These are phyloP conservation scores for Termitomyces sp. DNA, from an alignment of 1,284 basidiomycete genomes.

Conservation along the genomic window DNA sequence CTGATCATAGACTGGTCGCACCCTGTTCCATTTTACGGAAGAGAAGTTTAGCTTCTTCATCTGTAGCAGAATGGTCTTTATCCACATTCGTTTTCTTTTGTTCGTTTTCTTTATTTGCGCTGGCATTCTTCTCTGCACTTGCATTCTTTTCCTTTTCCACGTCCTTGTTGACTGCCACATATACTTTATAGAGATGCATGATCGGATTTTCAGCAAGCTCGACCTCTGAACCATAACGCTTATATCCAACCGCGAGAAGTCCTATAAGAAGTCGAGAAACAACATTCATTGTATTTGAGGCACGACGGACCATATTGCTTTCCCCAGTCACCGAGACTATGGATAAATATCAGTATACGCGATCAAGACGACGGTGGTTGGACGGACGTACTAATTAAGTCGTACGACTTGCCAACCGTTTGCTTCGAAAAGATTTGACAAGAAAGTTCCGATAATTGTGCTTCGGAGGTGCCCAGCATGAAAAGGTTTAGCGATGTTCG, in stretches of 20 bases:
- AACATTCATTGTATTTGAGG: constrained; percentile 31
- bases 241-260: constrained; percentile 87
- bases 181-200: constrained; percentile 91
- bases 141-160: constrained; percentile 52
- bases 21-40: constrained; percentile 10
- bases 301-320: constrained; percentile 7
- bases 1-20: neutral
- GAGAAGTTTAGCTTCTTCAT: constrained; percentile 6
- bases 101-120: constrained; percentile 47
- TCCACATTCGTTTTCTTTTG: constrained; percentile 35
- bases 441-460: constrained; percentile 95
- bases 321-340: constrained; percentile 11
- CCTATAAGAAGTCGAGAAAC: constrained; percentile 37
- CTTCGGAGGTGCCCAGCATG: constrained; percentile 95
- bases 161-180: constrained; percentile 87
- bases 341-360: neutral
- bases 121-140: constrained; percentile 76
- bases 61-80: constrained; percentile 34
- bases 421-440: constrained; percentile 87
- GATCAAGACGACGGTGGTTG: neutral
- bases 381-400: constrained; percentile 76
- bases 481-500: constrained; percentile 99
- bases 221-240: constrained; percentile 85
- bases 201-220: constrained; percentile 85
- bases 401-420: constrained; percentile 89